Percentiles rank a stretch among this genome's conserved stretches.
Conservation (phyloP, 345 rosid species). For the Eutrema heterophyllum region DNA sequence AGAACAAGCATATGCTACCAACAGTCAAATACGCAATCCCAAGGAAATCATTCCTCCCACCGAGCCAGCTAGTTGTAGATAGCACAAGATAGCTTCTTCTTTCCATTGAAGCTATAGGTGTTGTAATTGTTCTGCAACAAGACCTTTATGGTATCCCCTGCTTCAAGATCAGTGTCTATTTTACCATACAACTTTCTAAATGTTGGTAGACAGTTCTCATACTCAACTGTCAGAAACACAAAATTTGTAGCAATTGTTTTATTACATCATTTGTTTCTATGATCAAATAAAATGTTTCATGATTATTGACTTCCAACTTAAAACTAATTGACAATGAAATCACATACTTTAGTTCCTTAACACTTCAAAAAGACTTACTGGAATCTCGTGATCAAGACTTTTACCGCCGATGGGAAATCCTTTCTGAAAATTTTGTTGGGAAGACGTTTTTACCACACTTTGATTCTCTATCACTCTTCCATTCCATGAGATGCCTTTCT, state of each 20-base stretch:
- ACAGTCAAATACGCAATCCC: slow-evolving; percentile 90
- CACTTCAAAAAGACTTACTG: slow-evolving; percentile 40
- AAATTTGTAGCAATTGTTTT: neutral
- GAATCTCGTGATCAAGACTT: slow-evolving; percentile 33
- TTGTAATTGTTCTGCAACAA: slow-evolving; percentile 59
- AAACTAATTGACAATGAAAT: too few relatives aligned
- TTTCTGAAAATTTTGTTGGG: slow-evolving; percentile 68
- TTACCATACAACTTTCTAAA: slow-evolving; percentile 87
- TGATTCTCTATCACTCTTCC: slow-evolving; percentile 78
- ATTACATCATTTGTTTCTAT: neutral
- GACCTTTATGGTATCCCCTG: slow-evolving; percentile 47
- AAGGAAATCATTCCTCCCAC: slow-evolving; percentile 40
- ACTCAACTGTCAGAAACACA: slow-evolving; percentile 51
- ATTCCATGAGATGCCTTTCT: slow-evolving; percentile 74
- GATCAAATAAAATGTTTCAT: neutral
- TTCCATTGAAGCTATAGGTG: slow-evolving; percentile 81
- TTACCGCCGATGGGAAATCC: slow-evolving; percentile 53
- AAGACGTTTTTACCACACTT: slow-evolving; percentile 74
- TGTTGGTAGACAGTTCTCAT: slow-evolving; percentile 92
- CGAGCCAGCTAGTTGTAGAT: slow-evolving; percentile 92
- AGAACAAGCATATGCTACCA: slow-evolving; percentile 72
- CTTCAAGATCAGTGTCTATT: slow-evolving; percentile 67
- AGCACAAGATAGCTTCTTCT: slow-evolving; percentile 91
- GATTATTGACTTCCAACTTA: neutral
- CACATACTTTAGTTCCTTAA: neutral